phyloP scores from a whole-genome alignment of 202 grass and related monocot species.

The Cymbopogon flexuosus region DNA sequence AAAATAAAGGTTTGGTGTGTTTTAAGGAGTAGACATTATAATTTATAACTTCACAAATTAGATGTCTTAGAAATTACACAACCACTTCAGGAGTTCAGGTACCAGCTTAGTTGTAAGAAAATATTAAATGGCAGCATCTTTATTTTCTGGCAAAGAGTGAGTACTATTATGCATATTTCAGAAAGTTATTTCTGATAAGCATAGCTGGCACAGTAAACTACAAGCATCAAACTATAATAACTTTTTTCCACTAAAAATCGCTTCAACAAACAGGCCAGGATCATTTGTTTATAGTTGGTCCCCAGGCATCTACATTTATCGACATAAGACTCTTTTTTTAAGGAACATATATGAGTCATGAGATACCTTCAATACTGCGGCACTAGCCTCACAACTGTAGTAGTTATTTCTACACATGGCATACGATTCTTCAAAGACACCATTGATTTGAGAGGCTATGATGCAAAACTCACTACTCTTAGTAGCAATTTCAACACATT shows the following conservation, averaged over 20 bases:
- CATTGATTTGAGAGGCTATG: neutral
- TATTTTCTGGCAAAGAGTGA: neutral
- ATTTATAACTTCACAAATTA: neutral
- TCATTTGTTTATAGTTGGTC: neutral
- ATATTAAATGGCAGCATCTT: neutral
- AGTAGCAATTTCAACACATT: slow-evolving; percentile 6
- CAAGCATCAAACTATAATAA: neutral
- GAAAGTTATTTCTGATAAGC: neutral
- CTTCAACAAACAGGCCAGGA: neutral
- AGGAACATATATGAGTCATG: neutral
- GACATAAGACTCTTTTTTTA: neutral
- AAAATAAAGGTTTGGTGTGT: neutral
- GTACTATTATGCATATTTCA: neutral
- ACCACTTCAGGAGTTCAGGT: neutral
- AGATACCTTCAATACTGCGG: neutral
- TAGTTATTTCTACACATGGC: neutral
- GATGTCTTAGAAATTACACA: no score
- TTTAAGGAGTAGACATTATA: neutral
- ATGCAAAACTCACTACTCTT: neutral
- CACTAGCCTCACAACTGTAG: neutral
- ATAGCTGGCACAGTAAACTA: neutral
- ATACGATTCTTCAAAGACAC: neutral
- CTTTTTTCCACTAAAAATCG: neutral
- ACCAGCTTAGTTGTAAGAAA: neutral
- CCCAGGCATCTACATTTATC: neutral